Evolutionary conservation across 768 basidiomycete genomes (phyloP), one percentile per base, ranked within the genome.

Genomic region (Dictyophora rubrovolvata): DNA sequence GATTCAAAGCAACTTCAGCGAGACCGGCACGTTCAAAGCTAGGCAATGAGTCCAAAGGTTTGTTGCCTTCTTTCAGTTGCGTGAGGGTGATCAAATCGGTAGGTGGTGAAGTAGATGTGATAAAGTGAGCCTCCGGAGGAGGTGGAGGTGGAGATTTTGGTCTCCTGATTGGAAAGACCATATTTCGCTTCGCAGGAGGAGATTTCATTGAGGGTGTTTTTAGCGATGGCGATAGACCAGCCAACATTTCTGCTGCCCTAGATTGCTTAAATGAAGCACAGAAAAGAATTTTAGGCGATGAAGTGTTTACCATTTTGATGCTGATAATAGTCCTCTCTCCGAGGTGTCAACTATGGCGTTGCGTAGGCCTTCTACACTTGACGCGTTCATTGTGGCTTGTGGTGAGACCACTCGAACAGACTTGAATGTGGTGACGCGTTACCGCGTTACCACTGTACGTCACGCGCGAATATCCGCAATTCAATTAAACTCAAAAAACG

Each of bases 221-320:
- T 1, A 59, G 36, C 22, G 57, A 53, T 42, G 17, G 36, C 22
- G 49, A 52, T 20, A 59, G 49, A 36, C 57, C 57, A 17, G 57
- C 73, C 56, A 89, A 73, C 28, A 92, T 74, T 66, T 92, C 89
- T 22, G 88, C 83, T 22, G 86, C 81, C 89, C 89, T 92, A 61
- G 35, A 48, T 53, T 42, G 60, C 58, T 53, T 63, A 18, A 50
- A 20, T 42, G 28, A 28, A 28, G 28, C 4, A 28, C 55, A 58
- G 35, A 51, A 52, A 20, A 60, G 18, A 12, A 35, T 16, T 28
- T 21, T 35, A 10, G 47, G 16, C 28, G 11, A 47, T 54, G 36
- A 59, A 63, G 28, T 55, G 63, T 76, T 59, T 67, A 90, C 89
- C 89, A 92, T 76, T 89, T 91, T 35, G 87, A 79, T 55, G 89